These are phyloP conservation scores for Suillus sp. DNA, from an alignment of 768 basidiomycete genomes.

Conservation along the genomic window DNA sequence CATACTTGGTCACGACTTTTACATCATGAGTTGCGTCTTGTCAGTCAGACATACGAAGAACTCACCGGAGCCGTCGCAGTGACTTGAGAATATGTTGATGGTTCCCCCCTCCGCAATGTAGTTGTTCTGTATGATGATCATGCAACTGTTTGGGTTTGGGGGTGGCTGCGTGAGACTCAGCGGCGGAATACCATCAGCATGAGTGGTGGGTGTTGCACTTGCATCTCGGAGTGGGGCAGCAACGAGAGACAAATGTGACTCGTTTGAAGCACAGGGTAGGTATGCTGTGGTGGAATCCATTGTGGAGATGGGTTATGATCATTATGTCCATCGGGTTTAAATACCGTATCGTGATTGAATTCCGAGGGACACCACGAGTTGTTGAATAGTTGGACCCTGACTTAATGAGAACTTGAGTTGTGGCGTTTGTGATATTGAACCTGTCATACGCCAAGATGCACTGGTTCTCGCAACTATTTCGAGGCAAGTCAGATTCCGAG, in stretches of 20 bases:
- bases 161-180: neutral
- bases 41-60: neutral
- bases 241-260: neutral
- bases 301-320: neutral
- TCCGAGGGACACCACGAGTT: too few species aligned
- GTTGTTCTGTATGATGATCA: slow-evolving; percentile 4
- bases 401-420: too few species aligned
- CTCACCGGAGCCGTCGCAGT: neutral
- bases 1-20: neutral
- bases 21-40: neutral
- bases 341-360: too few species aligned
- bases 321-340: neutral
- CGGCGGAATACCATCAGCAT: too few species aligned
- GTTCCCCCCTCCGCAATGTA: slow-evolving; percentile 3
- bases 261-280: neutral
- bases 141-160: neutral
- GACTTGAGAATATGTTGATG: slow-evolving; percentile 1
- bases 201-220: too few species aligned
- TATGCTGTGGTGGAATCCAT: neutral
- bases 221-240: neutral
- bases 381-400: too few species aligned
- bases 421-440: too few species aligned
- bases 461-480: too few species aligned
- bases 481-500: too few species aligned
- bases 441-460: too few species aligned